These are phyloP conservation scores for Solanum pimpinellifolium DNA, from an alignment of 257 asterid genomes.

Conservation along the genomic window DNA sequence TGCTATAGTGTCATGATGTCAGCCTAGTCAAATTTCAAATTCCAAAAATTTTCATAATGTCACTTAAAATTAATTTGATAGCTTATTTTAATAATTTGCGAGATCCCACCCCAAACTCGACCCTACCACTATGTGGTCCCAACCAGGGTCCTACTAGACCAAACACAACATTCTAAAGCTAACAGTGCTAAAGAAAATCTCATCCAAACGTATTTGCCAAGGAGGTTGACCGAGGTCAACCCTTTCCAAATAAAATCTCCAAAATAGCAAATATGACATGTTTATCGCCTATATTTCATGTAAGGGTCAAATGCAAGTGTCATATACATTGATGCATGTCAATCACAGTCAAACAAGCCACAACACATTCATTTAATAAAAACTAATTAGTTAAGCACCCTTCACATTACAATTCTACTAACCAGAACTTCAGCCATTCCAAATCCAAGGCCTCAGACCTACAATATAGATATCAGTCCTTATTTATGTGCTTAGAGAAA, in stretches of 20 bases:
- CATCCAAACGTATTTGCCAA: not conserved
- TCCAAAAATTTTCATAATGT: not conserved
- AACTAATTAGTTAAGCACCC: not conserved
- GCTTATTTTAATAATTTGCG: no score
- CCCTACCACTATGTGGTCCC: no score
- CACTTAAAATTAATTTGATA: not conserved
- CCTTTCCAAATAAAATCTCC: no score
- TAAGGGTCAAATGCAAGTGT: not conserved
- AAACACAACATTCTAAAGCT: not conserved
- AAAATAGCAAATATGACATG: not conserved
- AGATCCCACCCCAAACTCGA: no score
- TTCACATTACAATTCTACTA: not conserved
- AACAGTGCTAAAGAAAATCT: no score
- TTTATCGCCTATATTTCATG: not conserved
- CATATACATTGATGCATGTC: not conserved
- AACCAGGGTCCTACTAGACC: not conserved
- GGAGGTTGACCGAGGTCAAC: not conserved
- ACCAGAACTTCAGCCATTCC: not conserved
- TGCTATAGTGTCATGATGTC: not conserved
- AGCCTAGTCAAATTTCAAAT: not conserved
- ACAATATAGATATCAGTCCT: no score
- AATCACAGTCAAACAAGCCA: not conserved
- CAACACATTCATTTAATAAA: not conserved
- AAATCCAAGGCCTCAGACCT: no score
- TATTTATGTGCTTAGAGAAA: no score